Percentiles rank a stretch among this genome's conserved stretches.
Conservation (phyloP, 139 green algal species). For the Mesotaenium endlicherianum region DNA sequence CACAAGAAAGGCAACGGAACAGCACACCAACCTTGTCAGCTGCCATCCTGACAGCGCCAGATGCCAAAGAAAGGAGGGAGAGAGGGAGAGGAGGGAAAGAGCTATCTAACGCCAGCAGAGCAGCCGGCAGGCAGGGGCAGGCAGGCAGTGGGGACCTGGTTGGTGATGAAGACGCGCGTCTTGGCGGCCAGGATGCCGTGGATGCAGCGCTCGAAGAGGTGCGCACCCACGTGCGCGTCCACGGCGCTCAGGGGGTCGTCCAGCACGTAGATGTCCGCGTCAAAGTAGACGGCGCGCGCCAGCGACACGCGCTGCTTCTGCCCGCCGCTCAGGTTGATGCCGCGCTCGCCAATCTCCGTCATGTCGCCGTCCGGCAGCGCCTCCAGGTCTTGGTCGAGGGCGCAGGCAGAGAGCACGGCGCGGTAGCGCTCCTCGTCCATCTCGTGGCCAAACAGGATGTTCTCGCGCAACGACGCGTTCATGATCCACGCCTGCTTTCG, state of each 20-base stretch:
- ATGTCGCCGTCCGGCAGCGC: slow-evolving; percentile 63
- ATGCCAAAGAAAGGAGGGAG: not conserved
- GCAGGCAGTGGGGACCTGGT: slow-evolving; percentile 59
- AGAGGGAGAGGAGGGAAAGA: not conserved
- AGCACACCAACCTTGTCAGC: too few species aligned
- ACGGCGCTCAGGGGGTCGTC: slow-evolving; percentile 89
- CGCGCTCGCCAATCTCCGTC: slow-evolving; percentile 69
- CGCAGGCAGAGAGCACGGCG: slow-evolving; percentile 13
- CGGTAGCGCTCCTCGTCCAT: slow-evolving; percentile 53
- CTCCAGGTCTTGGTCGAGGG: slow-evolving; percentile 57
- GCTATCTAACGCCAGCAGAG: not conserved
- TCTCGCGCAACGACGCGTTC: slow-evolving; percentile 58
- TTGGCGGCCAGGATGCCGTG: slow-evolving; percentile 55
- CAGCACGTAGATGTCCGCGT: slow-evolving; percentile 82
- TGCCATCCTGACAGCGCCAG: too few species aligned
- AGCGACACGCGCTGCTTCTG: slow-evolving; percentile 76
- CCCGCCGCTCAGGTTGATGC: slow-evolving; percentile 68
- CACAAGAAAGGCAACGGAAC: too few species aligned
- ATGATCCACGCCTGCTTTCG: slow-evolving; percentile 65
- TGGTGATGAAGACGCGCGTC: slow-evolving; percentile 79
- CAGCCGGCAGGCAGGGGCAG: too few species aligned
- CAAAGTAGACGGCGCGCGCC: slow-evolving; percentile 69
- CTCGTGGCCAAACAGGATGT: slow-evolving; percentile 57
- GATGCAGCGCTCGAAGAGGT: slow-evolving; percentile 82
- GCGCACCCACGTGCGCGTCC: slow-evolving; percentile 81